Evolutionary conservation across 2,329 filamentous ascomycete genomes (phyloP), one percentile per base, ranked within the genome.

Genomic region (Didymella pinodella): DNA sequence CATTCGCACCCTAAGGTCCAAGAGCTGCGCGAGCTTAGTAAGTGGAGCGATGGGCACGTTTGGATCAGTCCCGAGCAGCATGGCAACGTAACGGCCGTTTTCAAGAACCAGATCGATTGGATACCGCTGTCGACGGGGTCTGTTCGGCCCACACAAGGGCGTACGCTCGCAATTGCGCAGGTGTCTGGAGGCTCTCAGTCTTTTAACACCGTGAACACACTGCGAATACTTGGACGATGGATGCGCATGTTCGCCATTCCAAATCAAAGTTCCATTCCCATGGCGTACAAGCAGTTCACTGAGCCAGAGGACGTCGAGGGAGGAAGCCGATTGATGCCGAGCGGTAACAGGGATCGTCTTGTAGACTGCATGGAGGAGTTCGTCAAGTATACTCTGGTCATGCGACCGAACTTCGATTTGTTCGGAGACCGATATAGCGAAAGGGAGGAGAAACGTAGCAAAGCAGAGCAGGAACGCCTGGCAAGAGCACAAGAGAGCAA

Each of bases 21-120:
- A 63, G 88, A 90, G 67, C 79, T 90, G 6, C 81, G 87, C 3
- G 79, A 83, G 7, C 78, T 90, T 0, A 87, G 84, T 62, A 77
- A 73, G 11, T 90, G 87, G 88, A 88, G 85, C 53, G 86, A 90
- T 65, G 88, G 86, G 0, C 88, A 90, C 65, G 66, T 90, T 16
- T 90, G 87, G 88, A 77, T 87, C 10, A 85, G 83, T 8, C 87
- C 87, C 0, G 88, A 90, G 68, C 87, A 90, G 74, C 87, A 90
- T 62, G 88, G 88, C 0, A 88, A 86, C 63, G 65, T 89, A 40
- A 84, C 53, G n/a, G 53, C 53, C 12, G 84, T 89, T 0, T 90
- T 90, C 80, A 90, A 90, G 63, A 88, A 88, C 63, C 87, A 90
- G 63, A 89, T 90, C 47, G 88, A 90, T 72, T 90, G 88, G 88